Base-by-base conservation (phyloP, 2,329 filamentous ascomycete genomes). In the Aspergillus cejpii region DNA sequence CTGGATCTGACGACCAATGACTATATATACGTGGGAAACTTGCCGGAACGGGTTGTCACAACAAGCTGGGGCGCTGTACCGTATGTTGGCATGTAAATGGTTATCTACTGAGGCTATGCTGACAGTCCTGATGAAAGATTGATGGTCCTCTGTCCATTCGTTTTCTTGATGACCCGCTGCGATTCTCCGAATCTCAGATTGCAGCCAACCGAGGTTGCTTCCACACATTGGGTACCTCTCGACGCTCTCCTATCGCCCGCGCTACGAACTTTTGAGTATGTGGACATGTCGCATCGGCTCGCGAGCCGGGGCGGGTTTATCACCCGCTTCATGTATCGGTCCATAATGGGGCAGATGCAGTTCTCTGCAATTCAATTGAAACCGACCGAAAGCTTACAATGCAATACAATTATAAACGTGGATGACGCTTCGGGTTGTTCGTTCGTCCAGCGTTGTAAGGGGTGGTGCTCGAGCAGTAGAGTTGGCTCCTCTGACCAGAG, bases 71-170 rank as follows among this genome's bases (percentile, higher is more conserved):
- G 81, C 5, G 81, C 79, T 56, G 71, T 77, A 38, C 78, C 79
- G 76, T 81, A 49, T 39, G 52, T 42, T 37, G 33, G 15, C 19
- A 33, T 29, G 34, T 39, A 10, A 8, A 41, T 14, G 12, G 23
- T 39, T 26, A 3, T 12, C 11, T 12, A 21, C n/a, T 14, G 2
- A 24, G 20, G 27, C 23, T 20, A 31, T 43, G 43, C 55, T 61
- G 42, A 63, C 45, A 26, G 12, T 19, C 21, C 24, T 21, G 8
- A 3, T 27, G 28, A 45, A 52, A 80, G 79, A 6, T 65, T 85
- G 19, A 83, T 85, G 79, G 80, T 85, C 3, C 70, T 85, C 6
- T 85, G 81, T 56, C 82, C 83, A 0, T 84, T 81, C 60, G 72
- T 85, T 34, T 85, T 83, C 61, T 67, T 86, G 19, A 66, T 80